Conservation (phyloP, 495 filamentous ascomycete species). For the Neurospora sublineolata region DNA sequence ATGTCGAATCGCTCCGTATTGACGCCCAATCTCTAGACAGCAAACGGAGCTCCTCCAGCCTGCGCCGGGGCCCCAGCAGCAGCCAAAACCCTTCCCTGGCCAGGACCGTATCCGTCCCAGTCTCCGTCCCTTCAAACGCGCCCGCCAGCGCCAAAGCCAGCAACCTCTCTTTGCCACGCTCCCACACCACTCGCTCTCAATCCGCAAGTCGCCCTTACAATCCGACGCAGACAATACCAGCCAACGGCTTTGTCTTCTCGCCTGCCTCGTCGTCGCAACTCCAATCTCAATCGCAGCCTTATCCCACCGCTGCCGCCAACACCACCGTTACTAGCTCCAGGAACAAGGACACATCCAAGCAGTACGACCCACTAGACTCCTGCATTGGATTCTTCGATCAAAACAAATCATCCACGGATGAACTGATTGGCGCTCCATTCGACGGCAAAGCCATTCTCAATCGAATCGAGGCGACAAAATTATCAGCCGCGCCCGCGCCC, state of each 20-base stretch:
- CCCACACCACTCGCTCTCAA: constrained; percentile 18
- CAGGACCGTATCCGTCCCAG: constrained; percentile 10
- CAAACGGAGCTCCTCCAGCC: constrained; percentile 43
- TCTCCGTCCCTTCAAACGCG: constrained; percentile 24
- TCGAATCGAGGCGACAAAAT: constrained; percentile 52
- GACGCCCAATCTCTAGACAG: constrained; percentile 42
- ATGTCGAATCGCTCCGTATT: constrained; percentile 32
- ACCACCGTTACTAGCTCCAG: neutral
- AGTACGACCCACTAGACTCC: neutral
- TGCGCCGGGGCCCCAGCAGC: constrained; percentile 56
- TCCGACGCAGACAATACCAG: constrained; percentile 25
- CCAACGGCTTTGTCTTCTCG: constrained; percentile 19
- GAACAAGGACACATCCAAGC: constrained; percentile 1
- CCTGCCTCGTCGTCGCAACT: constrained; percentile 1
- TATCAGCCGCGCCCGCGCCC: constrained; percentile 23
- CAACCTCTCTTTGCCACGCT: constrained; percentile 28
- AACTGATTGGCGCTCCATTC: constrained; percentile 58
- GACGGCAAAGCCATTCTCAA: constrained; percentile 58
- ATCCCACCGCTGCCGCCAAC: neutral
- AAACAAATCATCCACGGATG: constrained; percentile 36
- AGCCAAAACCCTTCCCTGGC: constrained; percentile 37
- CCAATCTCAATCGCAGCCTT: constrained; percentile 8
- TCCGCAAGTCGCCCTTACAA: constrained; percentile 16
- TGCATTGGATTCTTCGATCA: neutral
- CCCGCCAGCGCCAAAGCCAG: constrained; percentile 18